Base-by-base conservation (phyloP, 768 basidiomycete species). In the Hygrocybe coccinea region DNA sequence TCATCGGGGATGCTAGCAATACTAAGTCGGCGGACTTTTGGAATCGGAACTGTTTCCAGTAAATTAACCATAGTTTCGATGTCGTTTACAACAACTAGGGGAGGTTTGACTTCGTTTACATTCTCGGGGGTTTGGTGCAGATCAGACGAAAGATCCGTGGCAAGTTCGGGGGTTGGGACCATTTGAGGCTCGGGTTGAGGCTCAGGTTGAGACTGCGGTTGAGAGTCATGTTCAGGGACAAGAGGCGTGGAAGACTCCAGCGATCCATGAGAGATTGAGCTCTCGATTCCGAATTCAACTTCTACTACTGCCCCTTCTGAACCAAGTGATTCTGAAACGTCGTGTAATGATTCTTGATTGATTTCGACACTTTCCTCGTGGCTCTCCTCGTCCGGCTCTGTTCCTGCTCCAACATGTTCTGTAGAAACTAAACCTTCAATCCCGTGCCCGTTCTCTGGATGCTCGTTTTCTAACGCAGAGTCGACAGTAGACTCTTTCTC, bases 11-110 rank as follows among this genome's bases (percentile, higher is more conserved):
- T 81, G 66, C 71, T 76, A 48, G 68, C 65, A 50, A 78, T 74
- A 66, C 73, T 79, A 54, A 69, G 68, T 19, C 74, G 73, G 50
- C 71, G 73, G 10, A 70, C 63, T 59, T 77, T 79, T 44, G 70
- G 62, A 39, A 70, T 56, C 14, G 34, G 17, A 29, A 59, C 65
- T 1, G 75, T 64, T 69, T 89, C 84, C 11, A 89, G 80, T 60
- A 87, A 74, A 61, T 77, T 82, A 57, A 89, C 81, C 51, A 88
- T 82, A 54, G 81, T 80, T 66, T 83, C 87, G 29, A 85, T 72
- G 29, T 85, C 81, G 52, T 72, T 66, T 14, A 66, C 75, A 12
- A 62, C 48, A 9, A n/a, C 54, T 37, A 55, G 48, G 29, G 46
- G 55, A 1, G 60, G 37, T 33, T 55, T 62, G 7, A 22, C 22